A percentile compares a stretch with the other conserved stretches of the same genome.
These are phyloP conservation scores for Clitocybe nebularis DNA, from an alignment of 1,284 basidiomycete species.

Conservation along the genomic window DNA sequence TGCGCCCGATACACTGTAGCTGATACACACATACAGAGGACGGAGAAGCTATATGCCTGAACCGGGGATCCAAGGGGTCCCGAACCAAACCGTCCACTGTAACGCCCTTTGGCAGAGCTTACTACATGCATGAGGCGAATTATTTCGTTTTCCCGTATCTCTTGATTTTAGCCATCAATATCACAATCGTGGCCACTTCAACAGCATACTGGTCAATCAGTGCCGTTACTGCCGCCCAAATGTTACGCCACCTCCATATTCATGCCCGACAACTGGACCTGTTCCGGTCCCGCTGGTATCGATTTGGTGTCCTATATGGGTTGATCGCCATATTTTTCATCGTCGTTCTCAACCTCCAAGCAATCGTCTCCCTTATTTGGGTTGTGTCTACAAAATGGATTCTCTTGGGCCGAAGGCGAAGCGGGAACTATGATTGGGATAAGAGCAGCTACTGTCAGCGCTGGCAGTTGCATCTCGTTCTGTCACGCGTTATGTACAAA, in stretches of 20 bases:
- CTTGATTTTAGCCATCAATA: slow-evolving; percentile 33
- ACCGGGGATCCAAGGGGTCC: slow-evolving; percentile 20
- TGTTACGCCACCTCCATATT: slow-evolving; percentile 30
- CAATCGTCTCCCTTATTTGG: slow-evolving; percentile 33
- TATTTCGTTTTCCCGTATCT: slow-evolving; percentile 42
- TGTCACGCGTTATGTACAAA: slow-evolving; percentile 33
- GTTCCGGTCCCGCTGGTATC: slow-evolving; percentile 32
- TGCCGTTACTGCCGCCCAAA: slow-evolving; percentile 36
- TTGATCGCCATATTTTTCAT: slow-evolving; percentile 34
- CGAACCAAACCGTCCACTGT: slow-evolving; percentile 21
- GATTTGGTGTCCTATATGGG: slow-evolving; percentile 32
- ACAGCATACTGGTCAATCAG: slow-evolving; percentile 41
- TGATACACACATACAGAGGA: slow-evolving; percentile 19
- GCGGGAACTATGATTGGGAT: slow-evolving; percentile 39
- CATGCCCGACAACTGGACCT: slow-evolving; percentile 25
- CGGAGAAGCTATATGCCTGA: slow-evolving; percentile 36
- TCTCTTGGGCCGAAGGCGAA: slow-evolving; percentile 32
- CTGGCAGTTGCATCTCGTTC: slow-evolving; percentile 39
- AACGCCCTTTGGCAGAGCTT: slow-evolving; percentile 44
- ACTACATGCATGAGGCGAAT: slow-evolving; percentile 37
- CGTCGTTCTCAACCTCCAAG: slow-evolving; percentile 31
- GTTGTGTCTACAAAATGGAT: slow-evolving; percentile 38
- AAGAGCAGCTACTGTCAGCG: slow-evolving; percentile 42
- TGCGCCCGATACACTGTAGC: not conserved
- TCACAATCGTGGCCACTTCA: slow-evolving; percentile 26